Conservation (phyloP, 139 green algal genomes). For the Coelastrella sp. region DNA sequence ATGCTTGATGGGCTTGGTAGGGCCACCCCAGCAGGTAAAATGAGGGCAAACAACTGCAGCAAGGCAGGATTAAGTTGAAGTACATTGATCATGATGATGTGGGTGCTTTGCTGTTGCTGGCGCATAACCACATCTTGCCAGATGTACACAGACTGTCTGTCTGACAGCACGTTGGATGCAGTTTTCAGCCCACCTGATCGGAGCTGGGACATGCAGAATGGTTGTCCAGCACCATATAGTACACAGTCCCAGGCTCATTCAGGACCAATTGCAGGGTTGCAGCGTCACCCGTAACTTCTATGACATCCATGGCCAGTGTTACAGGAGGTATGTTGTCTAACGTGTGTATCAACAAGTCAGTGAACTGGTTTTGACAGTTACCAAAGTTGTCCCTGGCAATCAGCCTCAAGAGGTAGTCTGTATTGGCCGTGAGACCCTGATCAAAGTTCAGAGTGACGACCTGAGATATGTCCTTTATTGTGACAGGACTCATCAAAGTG, state of each 20-base stretch:
- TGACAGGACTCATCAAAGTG: background rate
- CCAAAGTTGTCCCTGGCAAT: slow-evolving; percentile 41
- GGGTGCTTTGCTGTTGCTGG: too few species aligned
- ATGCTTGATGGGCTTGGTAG: slow-evolving; percentile 12
- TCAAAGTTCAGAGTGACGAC: slow-evolving; percentile 40
- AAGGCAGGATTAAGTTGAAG: too few species aligned
- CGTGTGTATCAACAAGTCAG: slow-evolving; percentile 43
- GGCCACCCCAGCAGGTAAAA: background rate
- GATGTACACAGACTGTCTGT: too few species aligned
- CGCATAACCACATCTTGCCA: too few species aligned
- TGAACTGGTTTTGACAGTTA: slow-evolving; percentile 56
- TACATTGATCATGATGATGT: too few species aligned
- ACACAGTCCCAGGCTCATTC: slow-evolving; percentile 44
- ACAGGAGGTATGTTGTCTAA: slow-evolving; percentile 54
- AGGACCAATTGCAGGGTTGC: slow-evolving; percentile 21
- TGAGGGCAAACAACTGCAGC: slow-evolving; percentile 35
- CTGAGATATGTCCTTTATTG: background rate
- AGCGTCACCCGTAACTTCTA: slow-evolving; percentile 27
- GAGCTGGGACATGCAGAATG: background rate
- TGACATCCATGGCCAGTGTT: slow-evolving; percentile 36
- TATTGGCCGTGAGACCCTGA: slow-evolving; percentile 46
- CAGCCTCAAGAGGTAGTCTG: slow-evolving; percentile 53
- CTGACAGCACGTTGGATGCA: too few species aligned
- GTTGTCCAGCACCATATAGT: background rate
- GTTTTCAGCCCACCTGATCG: slow-evolving; percentile 23